Percentiles rank a stretch among this genome's conserved stretches.
Conservation (phyloP, 179 eudicot species). For the Actinidia arguta region DNA sequence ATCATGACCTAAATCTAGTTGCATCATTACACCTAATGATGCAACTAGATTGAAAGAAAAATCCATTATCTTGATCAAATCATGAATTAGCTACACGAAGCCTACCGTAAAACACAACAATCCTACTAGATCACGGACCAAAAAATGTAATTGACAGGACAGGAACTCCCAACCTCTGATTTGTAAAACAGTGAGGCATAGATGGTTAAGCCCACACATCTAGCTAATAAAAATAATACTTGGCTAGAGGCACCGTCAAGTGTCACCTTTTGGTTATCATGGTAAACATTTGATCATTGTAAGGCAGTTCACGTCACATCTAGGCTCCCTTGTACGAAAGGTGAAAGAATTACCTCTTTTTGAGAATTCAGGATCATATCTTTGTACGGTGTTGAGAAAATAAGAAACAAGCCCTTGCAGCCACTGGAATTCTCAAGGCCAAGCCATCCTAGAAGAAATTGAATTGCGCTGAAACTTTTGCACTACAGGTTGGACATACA, state of each 20-base stretch:
- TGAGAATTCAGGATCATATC: constrained; percentile 12
- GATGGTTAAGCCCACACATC: not conserved
- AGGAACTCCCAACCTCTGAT: not conserved
- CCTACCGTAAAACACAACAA: not conserved
- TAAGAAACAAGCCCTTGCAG: not conserved
- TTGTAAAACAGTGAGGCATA: not conserved
- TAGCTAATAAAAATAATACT: not conserved
- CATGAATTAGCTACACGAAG: not conserved
- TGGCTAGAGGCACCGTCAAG: not conserved
- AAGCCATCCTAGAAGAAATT: constrained; percentile 33
- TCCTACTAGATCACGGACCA: not conserved
- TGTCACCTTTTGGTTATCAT: constrained; percentile 1
- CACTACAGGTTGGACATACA: constrained; percentile 81
- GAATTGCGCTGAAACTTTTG: constrained; percentile 62
- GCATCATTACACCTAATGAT: not conserved
- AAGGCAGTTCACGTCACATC: not conserved
- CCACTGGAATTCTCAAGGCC: constrained; percentile 9
- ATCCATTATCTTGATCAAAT: not conserved
- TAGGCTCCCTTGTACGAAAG: not conserved
- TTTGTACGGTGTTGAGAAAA: not conserved
- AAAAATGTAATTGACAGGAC: not conserved
- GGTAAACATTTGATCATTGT: not conserved
- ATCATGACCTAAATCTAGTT: not conserved
- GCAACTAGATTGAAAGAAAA: not conserved
- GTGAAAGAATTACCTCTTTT: constrained; percentile 14